phyloP scores from a whole-genome alignment of 2,329 filamentous ascomycete species.

The Microdochium paspali region DNA sequence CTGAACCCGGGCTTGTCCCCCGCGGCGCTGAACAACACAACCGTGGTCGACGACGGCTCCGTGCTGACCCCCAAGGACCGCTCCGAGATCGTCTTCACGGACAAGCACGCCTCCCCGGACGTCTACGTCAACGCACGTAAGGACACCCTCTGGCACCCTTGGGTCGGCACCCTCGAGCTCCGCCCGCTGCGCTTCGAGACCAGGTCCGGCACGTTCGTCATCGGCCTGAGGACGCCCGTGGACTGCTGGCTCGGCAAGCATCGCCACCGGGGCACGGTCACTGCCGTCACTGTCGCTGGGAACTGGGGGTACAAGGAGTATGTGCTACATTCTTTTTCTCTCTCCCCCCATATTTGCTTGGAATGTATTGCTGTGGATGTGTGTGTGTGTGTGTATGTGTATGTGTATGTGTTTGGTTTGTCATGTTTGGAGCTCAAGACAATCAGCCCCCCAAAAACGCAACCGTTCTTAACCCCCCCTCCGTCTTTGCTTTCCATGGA shows the following conservation, averaged over 20 bases:
- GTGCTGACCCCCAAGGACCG: neutral
- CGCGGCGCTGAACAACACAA: neutral
- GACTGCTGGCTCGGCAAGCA: conserved; percentile 12
- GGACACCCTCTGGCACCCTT: conserved; percentile 12
- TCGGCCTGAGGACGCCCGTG: conserved; percentile 8
- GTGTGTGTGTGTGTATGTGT: no score
- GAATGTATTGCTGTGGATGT: no score
- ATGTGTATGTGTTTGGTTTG: no score
- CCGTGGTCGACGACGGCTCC: neutral
- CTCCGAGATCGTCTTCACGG: conserved; percentile 1
- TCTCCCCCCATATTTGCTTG: no score
- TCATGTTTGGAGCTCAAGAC: neutral
- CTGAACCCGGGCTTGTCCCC: neutral
- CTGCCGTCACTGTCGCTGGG: conserved; percentile 10
- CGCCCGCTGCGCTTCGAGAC: conserved; percentile 15
- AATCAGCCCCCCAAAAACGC: neutral
- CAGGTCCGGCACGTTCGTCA: conserved; percentile 10
- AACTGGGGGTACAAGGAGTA: conserved; percentile 13
- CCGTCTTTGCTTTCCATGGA: no score
- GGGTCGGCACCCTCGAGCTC: conserved; percentile 8
- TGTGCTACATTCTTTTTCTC: neutral
- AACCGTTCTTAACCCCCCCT: no score
- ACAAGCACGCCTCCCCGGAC: conserved; percentile 1
- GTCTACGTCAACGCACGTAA: conserved; percentile 5
- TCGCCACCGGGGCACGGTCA: conserved; percentile 11